Evolutionary conservation across 441 rosid genomes (phyloP), one percentile per base, ranked within the genome.

Genomic region (Populus trichocarpa): DNA sequence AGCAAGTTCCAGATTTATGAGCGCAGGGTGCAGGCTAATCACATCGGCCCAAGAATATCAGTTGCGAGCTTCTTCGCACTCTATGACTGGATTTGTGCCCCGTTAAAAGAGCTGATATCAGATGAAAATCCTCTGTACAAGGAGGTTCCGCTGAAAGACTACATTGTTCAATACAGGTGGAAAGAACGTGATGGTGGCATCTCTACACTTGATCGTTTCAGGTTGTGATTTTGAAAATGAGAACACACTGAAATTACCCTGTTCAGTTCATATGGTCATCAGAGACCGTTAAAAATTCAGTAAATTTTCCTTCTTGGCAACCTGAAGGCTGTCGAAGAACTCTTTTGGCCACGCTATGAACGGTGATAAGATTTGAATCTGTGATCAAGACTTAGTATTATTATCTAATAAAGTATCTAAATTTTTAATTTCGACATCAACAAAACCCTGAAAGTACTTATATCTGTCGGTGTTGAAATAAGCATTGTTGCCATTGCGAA

Each of bases 91-190:
- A 2, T 53, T 9, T 84, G 79, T 13, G 81, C 83, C 23, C 81
- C 83, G 2, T 71, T 77, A 50, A 72, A 79, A 69, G 84, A 84
- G 75, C 69, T 79, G 75, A 50, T 68, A 4, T 81, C 81, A 14
- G 84, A 71, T 5, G 77, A 77, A 6, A 78, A 65, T 32, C 80
- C 82, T 26, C 86, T 78, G 36, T 77, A 79, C 71, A 36, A 70
- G 71, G 83, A 71, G 32, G 79, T 36, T 14, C 61, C 32, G n/a
- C 10, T 59, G 42, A 1, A 28, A 14, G 75, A 59, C 14, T 73
- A 28, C 25, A 22, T 22, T 8, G 2, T 67, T 33, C n/a, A 53
- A 30, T 72, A 28, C 67, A 28, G 18, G 28, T 8, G 25, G 16
- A 57, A 30, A 28, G 46, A 11, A 42, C 50, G 40, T 4, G 67